Conservation (phyloP, 495 filamentous ascomycete genomes). For the Xylaria palmicola region DNA sequence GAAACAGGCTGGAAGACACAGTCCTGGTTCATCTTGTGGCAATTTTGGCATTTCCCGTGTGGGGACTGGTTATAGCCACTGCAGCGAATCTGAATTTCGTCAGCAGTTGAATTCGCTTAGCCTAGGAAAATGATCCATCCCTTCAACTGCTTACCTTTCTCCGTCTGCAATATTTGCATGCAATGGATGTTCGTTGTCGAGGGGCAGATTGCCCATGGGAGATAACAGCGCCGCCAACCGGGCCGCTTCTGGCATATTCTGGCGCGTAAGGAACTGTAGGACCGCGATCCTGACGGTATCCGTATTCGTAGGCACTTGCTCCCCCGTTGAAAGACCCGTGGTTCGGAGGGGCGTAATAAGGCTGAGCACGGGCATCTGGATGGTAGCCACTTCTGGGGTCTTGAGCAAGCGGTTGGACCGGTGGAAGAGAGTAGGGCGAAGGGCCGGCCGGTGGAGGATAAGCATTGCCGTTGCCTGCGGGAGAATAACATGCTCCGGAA, state of each 20-base stretch:
- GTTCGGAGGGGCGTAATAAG: constrained; percentile 13
- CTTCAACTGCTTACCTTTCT: constrained; percentile 40
- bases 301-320: constrained; percentile 21
- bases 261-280: constrained; percentile 20
- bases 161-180: constrained; percentile 51
- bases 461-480: constrained; percentile 18
- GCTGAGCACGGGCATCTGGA: constrained; percentile 18
- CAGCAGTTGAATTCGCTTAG: neutral
- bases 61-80: constrained; percentile 51
- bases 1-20: constrained; percentile 53
- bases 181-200: constrained; percentile 51
- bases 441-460: constrained; percentile 21
- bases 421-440: constrained; percentile 26
- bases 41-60: constrained; percentile 52
- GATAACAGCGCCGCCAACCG: constrained; percentile 29
- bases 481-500: constrained; percentile 21
- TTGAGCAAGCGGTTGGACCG: constrained; percentile 20
- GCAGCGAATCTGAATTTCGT: constrained; percentile 45
- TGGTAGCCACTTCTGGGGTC: constrained; percentile 24
- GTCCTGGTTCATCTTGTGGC: constrained; percentile 50
- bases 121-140: neutral
- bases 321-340: neutral
- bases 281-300: constrained; percentile 23
- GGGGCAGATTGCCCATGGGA: constrained; percentile 41
- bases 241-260: constrained; percentile 27